Evolutionary conservation across 1,284 basidiomycete genomes (phyloP).

Genomic region (Phaffia rhodozyma): DNA sequence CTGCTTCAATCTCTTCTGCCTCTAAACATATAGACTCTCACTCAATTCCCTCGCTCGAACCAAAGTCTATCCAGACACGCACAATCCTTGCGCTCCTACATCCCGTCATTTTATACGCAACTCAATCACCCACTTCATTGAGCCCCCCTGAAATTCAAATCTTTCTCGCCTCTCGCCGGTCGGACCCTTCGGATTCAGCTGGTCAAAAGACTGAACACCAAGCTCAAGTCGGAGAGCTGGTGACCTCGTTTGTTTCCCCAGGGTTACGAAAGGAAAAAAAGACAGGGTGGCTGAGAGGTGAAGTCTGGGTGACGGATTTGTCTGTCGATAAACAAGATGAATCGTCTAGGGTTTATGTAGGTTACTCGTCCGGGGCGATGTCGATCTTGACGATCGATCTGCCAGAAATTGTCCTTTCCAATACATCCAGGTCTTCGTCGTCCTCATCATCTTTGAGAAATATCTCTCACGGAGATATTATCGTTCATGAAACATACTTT

Average conservation of each 20-base stretch:
- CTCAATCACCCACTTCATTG: neutral
- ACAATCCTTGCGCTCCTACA: neutral
- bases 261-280: neutral
- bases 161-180: neutral
- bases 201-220: neutral
- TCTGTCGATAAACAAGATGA: constrained; percentile 4
- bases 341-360: neutral
- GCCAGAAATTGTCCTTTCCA: too few relatives aligned
- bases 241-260: neutral
- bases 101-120: neutral
- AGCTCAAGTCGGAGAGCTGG: neutral
- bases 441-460: neutral
- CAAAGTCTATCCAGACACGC: neutral
- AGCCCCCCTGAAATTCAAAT: neutral
- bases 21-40: neutral
- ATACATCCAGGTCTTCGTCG: neutral
- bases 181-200: neutral
- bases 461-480: neutral
- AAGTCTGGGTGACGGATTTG: constrained; percentile 1
- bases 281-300: neutral
- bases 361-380: constrained; percentile 10
- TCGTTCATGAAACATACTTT: constrained; percentile 2
- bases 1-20: neutral
- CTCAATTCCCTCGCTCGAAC: neutral
- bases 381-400: neutral